phyloP scores from a whole-genome alignment of 495 filamentous ascomycete species.

The Neurospora sp. region DNA sequence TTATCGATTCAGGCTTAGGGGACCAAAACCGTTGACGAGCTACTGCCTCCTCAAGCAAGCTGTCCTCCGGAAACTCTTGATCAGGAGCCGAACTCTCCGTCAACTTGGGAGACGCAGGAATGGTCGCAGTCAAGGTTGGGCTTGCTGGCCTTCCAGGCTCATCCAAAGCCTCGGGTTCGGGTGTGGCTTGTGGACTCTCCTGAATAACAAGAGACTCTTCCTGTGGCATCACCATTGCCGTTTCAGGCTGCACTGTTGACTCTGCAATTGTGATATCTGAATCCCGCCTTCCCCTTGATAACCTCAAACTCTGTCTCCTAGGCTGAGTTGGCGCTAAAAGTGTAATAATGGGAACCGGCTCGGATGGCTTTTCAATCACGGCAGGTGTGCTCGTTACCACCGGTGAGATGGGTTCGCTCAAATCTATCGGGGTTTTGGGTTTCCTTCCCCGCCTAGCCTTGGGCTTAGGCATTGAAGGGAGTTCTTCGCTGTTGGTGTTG shows the following conservation, averaged over 20 bases:
- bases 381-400: not conserved
- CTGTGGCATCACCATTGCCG: not conserved
- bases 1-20: not conserved
- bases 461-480: conserved; percentile 15
- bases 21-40: not conserved
- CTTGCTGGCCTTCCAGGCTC: not conserved
- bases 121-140: not conserved
- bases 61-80: not conserved
- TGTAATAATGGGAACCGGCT: not conserved
- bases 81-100: not conserved
- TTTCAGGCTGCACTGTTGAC: not conserved
- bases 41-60: not conserved
- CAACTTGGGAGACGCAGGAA: not conserved
- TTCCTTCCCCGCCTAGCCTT: not conserved
- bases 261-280: not conserved
- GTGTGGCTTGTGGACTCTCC: not conserved
- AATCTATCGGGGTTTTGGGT: not conserved
- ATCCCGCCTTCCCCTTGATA: not conserved
- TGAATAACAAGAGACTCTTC: not conserved
- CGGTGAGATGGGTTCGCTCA: not conserved
- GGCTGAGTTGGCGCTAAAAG: not conserved
- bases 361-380: not conserved
- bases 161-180: not conserved
- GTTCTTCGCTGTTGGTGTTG: not conserved
- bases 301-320: not conserved